Percentiles rank a stretch among this genome's conserved stretches.
Evolutionary conservation across 306 rosid genomes (phyloP).

Genomic region (Acacia melanoxylon): DNA sequence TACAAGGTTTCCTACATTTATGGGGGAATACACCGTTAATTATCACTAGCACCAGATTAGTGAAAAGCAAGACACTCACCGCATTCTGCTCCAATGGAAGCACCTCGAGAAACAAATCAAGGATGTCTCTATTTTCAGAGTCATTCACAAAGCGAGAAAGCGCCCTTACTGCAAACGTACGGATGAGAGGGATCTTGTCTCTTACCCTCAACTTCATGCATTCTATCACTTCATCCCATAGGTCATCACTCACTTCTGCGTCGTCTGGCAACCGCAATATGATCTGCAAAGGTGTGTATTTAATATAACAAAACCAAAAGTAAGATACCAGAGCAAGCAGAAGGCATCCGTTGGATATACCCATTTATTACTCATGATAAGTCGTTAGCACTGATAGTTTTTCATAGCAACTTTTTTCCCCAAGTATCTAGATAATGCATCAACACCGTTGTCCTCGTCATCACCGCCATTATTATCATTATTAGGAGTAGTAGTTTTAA

Average conservation of each 20-base stretch:
- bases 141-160: slow-evolving; percentile 94
- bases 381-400: background rate
- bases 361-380: background rate
- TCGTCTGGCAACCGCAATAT: slow-evolving; percentile 90
- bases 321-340: background rate
- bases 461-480: too few species aligned
- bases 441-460: background rate
- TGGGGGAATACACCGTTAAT: background rate
- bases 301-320: background rate
- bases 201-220: slow-evolving; percentile 70
- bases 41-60: background rate
- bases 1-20: background rate
- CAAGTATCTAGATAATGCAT: background rate
- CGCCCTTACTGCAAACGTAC: slow-evolving; percentile 85
- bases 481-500: background rate
- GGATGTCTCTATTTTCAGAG: slow-evolving; percentile 72
- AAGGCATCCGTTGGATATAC: background rate
- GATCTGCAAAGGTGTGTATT: slow-evolving; percentile 53
- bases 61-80: background rate
- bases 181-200: slow-evolving; percentile 76
- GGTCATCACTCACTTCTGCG: slow-evolving; percentile 81
- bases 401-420: background rate
- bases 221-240: slow-evolving; percentile 91
- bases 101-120: slow-evolving; percentile 62
- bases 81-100: slow-evolving; percentile 17